phyloP scores from a whole-genome alignment of 2,329 filamentous ascomycete species.

The Diaporthe sp. region DNA sequence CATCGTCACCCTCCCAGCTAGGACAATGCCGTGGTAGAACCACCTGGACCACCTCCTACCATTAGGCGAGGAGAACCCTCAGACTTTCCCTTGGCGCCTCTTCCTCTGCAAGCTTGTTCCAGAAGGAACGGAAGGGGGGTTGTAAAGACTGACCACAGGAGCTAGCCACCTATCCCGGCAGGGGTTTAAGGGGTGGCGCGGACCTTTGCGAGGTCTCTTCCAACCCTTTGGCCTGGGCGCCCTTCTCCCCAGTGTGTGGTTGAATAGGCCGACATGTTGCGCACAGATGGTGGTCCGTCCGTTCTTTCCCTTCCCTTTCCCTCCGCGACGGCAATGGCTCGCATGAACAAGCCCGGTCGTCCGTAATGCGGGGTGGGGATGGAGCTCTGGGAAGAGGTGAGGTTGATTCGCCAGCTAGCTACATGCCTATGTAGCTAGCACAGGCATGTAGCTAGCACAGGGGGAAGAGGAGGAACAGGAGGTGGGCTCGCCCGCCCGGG shows the following conservation, averaged over 20 bases:
- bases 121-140: constrained; percentile 15
- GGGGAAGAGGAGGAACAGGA: not conserved
- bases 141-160: not conserved
- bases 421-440: not conserved
- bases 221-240: not conserved
- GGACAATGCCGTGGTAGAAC: constrained; percentile 1
- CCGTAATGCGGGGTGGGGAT: constrained; percentile 3
- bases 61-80: not conserved
- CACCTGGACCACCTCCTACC: not conserved
- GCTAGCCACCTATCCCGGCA: not conserved
- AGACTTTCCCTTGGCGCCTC: constrained; percentile 4
- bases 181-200: not conserved
- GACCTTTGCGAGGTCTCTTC: not conserved
- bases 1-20: not conserved
- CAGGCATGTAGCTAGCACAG: not conserved
- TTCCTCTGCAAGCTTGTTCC: constrained; percentile 11
- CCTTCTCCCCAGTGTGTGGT: not conserved
- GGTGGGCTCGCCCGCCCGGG: constrained; percentile 5
- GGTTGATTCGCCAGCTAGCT: not conserved
- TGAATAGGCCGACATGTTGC: not conserved
- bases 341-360: constrained; percentile 18
- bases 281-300: constrained; percentile 20
- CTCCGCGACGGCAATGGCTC: constrained; percentile 18
- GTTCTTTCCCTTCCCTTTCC: not conserved
- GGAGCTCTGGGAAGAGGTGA: not conserved